phyloP scores from a whole-genome alignment of 192 early-diverging fungal genomes.

The Radiomyces spectabilis region DNA sequence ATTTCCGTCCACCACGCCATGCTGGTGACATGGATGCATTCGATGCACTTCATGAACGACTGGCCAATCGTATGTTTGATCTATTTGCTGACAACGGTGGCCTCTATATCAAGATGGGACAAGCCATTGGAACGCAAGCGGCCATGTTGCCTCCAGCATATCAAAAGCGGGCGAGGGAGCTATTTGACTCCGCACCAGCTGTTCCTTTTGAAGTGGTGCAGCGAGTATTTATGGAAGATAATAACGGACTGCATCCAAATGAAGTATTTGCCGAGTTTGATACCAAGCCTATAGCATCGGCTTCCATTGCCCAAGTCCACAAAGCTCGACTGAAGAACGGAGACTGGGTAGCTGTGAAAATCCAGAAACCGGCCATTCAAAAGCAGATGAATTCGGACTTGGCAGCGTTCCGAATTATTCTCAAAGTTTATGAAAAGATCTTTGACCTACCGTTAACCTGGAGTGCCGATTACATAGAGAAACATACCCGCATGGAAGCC shows the following conservation, averaged over 20 bases:
- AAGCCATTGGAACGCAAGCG: slow-evolving; percentile 62
- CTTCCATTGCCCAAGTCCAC: slow-evolving; percentile 95
- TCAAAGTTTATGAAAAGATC: slow-evolving; percentile 56
- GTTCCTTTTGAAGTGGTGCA: slow-evolving; percentile 56
- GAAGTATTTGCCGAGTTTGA: slow-evolving; percentile 71
- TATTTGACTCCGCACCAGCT: slow-evolving; percentile 81
- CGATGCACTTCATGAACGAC: slow-evolving; percentile 63
- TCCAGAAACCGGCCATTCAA: slow-evolving; percentile 86
- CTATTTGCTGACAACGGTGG: slow-evolving; percentile 81
- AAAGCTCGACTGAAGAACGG: slow-evolving; percentile 63
- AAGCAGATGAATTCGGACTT: slow-evolving; percentile 84
- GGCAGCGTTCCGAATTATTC: slow-evolving; percentile 53
- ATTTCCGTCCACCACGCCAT: slow-evolving; percentile 61
- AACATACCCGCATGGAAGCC: slow-evolving; percentile 71
- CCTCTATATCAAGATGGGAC: slow-evolving; percentile 87
- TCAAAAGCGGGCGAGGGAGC: slow-evolving; percentile 44
- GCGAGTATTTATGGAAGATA: slow-evolving; percentile 60
- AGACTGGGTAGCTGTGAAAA: slow-evolving; percentile 78
- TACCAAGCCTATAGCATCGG: slow-evolving; percentile 64
- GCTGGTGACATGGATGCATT: slow-evolving; percentile 37
- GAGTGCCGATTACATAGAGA: slow-evolving; percentile 64
- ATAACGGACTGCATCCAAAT: slow-evolving; percentile 44
- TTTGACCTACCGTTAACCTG: slow-evolving; percentile 84
- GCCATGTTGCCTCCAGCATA: slow-evolving; percentile 59
- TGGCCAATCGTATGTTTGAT: slow-evolving; percentile 63